Percentiles rank a stretch among this genome's conserved stretches.
phyloP scores from a whole-genome alignment of 164 flowering plant genomes.

The Vitis rupestris region DNA sequence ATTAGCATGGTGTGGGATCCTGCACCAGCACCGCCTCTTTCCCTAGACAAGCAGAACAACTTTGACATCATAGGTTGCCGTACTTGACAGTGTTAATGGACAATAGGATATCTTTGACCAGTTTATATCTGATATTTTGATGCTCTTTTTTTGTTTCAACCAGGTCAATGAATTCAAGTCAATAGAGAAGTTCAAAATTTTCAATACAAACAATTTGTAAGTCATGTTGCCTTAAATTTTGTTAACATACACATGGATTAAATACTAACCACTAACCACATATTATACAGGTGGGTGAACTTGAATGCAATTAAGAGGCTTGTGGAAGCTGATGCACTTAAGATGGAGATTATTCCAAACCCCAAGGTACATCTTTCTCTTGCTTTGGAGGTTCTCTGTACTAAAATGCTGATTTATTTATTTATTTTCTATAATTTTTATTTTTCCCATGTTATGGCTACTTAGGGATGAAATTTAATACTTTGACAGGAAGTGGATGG shows the following conservation, averaged over 20 bases:
- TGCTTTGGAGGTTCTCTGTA: not conserved
- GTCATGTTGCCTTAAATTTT: slow-evolving; percentile 19
- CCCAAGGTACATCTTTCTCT: slow-evolving; percentile 60
- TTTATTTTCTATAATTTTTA: too few species aligned
- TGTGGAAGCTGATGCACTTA: slow-evolving; percentile 86
- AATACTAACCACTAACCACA: slow-evolving; percentile 5
- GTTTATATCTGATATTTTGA: not conserved
- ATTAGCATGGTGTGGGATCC: too few species aligned
- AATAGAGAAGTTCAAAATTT: slow-evolving; percentile 92
- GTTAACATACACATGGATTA: not conserved
- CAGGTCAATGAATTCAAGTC: slow-evolving; percentile 93
- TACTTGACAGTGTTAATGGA: too few species aligned
- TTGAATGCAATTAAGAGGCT: slow-evolving; percentile 92
- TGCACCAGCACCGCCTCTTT: too few species aligned
- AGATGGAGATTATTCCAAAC: slow-evolving; percentile 98
- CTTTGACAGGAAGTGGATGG: slow-evolving; percentile 80
- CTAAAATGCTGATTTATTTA: not conserved
- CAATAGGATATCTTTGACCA: not conserved
- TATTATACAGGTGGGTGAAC: slow-evolving; percentile 85
- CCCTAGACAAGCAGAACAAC: too few species aligned
- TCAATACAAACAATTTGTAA: slow-evolving; percentile 92
- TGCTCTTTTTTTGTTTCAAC: slow-evolving; percentile 18
- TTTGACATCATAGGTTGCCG: too few species aligned
- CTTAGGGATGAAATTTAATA: too few species aligned
- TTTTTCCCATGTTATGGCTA: too few species aligned